Evolutionary conservation across 768 basidiomycete genomes (phyloP), one percentile per base, ranked within the genome.

Genomic region (Porpolomopsis calyptriformis): DNA sequence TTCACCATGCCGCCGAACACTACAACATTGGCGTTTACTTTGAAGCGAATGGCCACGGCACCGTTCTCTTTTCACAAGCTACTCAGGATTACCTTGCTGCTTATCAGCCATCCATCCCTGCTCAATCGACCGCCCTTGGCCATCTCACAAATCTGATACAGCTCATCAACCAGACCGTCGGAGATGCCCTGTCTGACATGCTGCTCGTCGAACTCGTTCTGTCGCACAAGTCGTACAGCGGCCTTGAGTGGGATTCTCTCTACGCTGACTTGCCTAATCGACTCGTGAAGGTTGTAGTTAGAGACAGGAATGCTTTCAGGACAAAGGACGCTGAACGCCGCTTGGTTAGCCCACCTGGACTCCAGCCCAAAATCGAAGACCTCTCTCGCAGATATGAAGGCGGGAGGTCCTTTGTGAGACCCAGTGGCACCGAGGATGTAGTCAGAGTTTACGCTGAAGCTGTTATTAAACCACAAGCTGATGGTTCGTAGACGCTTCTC

Each of bases 1-100:
- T 98, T 40, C 96, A 99, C 60, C 93, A 97, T 58, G 96, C 93
- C 12, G 96, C 96, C 9, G 89, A 93, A 56, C 78, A 81, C 56
- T 98, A 83, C 64, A 77, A 90, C 59, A 75, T 99, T 46, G 96
- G 96, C n/a, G 89, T 99, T 37, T 99, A 99, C 66, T 99, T 99
- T 57, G 96, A 99, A 63, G 96, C 96, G 26, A 99, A 99, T 60
- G 96, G 96, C 2, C 96, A 99, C 55, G 96, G 96, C 25, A 99
- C 96, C 2, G 90, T 98, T 39, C 64, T 98, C 46, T 98, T 99
- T 68, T 97, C 96, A 10, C 76, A 73, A 5, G 61, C 73, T 16
- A 85, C 90, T 3, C 72, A 82, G 46, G 68, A 76, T 19, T 73
- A 62, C 37, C 70, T 99, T 33, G 55, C 66, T 24, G 64, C 67